These are phyloP conservation scores for Talaromyces sp. DNA, from an alignment of 2,329 filamentous ascomycete species.

Conservation along the genomic window DNA sequence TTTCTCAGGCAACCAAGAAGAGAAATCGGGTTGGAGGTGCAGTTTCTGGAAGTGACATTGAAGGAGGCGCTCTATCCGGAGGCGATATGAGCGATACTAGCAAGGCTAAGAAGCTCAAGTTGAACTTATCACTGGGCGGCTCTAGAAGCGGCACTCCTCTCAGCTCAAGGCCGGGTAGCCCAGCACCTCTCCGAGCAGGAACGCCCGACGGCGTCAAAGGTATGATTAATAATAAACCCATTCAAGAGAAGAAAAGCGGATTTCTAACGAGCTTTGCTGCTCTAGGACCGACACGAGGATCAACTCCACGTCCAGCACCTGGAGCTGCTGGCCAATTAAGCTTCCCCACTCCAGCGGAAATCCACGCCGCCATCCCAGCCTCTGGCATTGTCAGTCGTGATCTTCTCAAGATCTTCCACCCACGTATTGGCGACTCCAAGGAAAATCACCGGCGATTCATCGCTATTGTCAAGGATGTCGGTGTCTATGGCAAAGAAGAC, in stretches of 20 bases:
- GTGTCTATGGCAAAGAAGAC: slow-evolving; percentile 38
- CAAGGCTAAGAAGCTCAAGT: slow-evolving; percentile 43
- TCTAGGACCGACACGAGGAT: slow-evolving; percentile 22
- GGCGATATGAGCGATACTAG: slow-evolving; percentile 42
- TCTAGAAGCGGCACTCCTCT: slow-evolving; percentile 39
- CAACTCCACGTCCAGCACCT: slow-evolving; percentile 22
- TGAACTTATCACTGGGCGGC: slow-evolving; percentile 35
- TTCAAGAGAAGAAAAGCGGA: background rate
- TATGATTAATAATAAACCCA: slow-evolving; percentile 10
- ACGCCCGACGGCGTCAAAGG: slow-evolving; percentile 33
- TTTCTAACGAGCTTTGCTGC: background rate
- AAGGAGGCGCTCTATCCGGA: slow-evolving; percentile 45
- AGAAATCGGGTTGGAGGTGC: slow-evolving; percentile 29
- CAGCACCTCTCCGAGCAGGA: slow-evolving; percentile 32
- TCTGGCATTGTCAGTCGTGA: slow-evolving; percentile 41
- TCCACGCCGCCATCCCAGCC: slow-evolving; percentile 41
- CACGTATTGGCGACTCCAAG: slow-evolving; percentile 36
- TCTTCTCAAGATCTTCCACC: slow-evolving; percentile 38
- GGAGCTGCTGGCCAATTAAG: slow-evolving; percentile 14
- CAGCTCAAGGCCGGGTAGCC: slow-evolving; percentile 45
- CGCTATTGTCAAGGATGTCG: slow-evolving; percentile 39
- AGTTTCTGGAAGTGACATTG: slow-evolving; percentile 52
- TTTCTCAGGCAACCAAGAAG: slow-evolving; percentile 50
- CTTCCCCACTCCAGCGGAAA: slow-evolving; percentile 43
- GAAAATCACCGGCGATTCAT: slow-evolving; percentile 39